Evolutionary conservation across 139 green algal species (phyloP), one percentile per base, ranked within the genome.

Genomic region (Coelastrella sp.): DNA sequence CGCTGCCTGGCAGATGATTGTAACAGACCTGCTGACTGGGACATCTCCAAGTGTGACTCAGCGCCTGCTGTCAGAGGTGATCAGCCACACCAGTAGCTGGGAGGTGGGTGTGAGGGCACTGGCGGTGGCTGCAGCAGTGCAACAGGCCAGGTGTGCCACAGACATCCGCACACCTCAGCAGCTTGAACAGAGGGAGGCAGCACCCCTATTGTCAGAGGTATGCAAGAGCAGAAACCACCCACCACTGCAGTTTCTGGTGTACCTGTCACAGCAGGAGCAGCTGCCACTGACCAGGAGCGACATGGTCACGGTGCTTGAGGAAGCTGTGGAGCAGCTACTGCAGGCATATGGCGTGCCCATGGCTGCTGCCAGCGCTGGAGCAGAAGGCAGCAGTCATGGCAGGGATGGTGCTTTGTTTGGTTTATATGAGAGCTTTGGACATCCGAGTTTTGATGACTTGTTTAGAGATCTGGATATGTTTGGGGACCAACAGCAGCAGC

Each of bases 81-180:
- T 59, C 10, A 60, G 19, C 24, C 68, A 25, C 19, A 25, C 63
- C 3, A 56, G 82, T 1, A 70, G 63, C 17, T 88, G 84, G 84
- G 84, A 88, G 61, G 84, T 66, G 25, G 68, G 15, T 49, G 66
- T 88, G 5, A 80, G 68, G 22, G 84, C 68, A 35, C 68, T 88
- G 25, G 84, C 84, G 57, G 84, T 88, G 20, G 84, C 84, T 25
- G 84, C 84, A 81, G 84, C 84, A 66, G 35, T 81, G 19, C 66
- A 88, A 68, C 19, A 70, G 57, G 1, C 35, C 58, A 68, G 58
- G 7, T 49, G 79, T 57, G 56, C 11, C 73, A 35, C 73, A 11
- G 73, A 35, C 73, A 60, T 22, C 6, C 65, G 49, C 20, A 14
- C 58, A 15, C 5, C 20, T 5, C 80, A 12, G 80, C 58, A 59